Evolutionary conservation across 306 rosid genomes (phyloP), one percentile per base, ranked within the genome.

Genomic region (Citrullus mucosospermus): DNA sequence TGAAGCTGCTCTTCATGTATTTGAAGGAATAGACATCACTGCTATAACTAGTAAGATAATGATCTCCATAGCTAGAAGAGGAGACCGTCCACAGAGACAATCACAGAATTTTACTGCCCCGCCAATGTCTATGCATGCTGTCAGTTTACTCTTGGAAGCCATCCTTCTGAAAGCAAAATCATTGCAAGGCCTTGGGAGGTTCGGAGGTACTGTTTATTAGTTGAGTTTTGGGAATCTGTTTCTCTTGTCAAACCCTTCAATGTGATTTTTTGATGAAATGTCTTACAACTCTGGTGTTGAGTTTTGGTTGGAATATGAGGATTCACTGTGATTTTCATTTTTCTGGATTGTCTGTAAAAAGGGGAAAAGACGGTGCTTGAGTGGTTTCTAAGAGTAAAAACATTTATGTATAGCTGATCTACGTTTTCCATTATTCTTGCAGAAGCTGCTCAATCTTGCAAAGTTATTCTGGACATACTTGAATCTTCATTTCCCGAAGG

Each of bases 371-470:
- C 5, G 59, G 25, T 50, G 15, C 53, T 48, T 72, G 60, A 50
- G 25, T 20, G 10, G 77, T 4, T 72, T 25, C 30, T 15, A 1
- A 28, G 60, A 48, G 43, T 72, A 28, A 72, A 53, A 53, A n/a
- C 78, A 30, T 50, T 50, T 15, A 73, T 81, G 76, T 77, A 69
- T 69, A 77, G 63, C 82, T 81, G 71, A 88, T 82, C 59, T 83
- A 58, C 75, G 78, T 77, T 80, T 78, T 71, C 68, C 67, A 81
- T 73, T 36, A 74, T 84, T 89, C 82, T 85, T 91, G 95, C 96
- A 95, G 98, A 95, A 88, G 94, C 96, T 75, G 97, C 97, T 57
- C 86, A 89, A 71, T 88, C 97, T 82, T 92, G 99, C 91, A 81
- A 88, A 87, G 87, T 88, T 83, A 86, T 96, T 85, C 87, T 88